These are phyloP conservation scores for Colletotrichum graminicola DNA, from an alignment of 2,329 filamentous ascomycete species.

Conservation along the genomic window DNA sequence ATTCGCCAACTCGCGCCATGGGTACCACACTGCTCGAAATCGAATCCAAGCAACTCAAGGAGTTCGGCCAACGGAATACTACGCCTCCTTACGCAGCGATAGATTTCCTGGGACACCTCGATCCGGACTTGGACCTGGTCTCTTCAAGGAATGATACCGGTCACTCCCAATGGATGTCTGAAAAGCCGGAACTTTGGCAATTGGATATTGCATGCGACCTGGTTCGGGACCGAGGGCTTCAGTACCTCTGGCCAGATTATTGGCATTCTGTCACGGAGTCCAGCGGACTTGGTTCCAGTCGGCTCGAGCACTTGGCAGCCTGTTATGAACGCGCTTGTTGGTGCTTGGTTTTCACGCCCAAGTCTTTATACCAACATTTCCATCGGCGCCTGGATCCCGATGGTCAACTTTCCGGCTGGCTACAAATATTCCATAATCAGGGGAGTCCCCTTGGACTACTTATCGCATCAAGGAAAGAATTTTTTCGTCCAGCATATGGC, in stretches of 20 bases:
- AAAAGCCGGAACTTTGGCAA: neutral
- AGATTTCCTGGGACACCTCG: neutral
- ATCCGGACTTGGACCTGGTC: neutral
- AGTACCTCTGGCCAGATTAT: neutral
- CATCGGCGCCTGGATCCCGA: neutral
- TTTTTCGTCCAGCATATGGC: neutral
- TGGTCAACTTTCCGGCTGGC: no score
- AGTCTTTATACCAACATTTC: neutral
- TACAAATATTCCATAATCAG: neutral
- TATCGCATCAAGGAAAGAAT: neutral
- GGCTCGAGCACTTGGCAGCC: neutral
- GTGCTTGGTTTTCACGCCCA: neutral
- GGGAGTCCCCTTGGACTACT: neutral
- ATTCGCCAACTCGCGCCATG: neutral
- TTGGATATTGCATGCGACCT: neutral
- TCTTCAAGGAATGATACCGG: neutral
- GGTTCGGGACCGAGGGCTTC: neutral
- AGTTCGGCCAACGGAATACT: neutral
- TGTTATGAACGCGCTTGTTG: neutral
- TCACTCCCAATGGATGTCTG: neutral
- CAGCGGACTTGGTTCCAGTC: neutral
- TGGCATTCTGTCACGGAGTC: neutral
- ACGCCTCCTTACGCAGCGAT: neutral
- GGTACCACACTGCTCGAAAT: neutral
- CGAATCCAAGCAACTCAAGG: neutral